Percentiles rank a stretch among this genome's conserved stretches.
Conservation (phyloP, 306 rosid genomes). For the Oxytropis ochrocephala region DNA sequence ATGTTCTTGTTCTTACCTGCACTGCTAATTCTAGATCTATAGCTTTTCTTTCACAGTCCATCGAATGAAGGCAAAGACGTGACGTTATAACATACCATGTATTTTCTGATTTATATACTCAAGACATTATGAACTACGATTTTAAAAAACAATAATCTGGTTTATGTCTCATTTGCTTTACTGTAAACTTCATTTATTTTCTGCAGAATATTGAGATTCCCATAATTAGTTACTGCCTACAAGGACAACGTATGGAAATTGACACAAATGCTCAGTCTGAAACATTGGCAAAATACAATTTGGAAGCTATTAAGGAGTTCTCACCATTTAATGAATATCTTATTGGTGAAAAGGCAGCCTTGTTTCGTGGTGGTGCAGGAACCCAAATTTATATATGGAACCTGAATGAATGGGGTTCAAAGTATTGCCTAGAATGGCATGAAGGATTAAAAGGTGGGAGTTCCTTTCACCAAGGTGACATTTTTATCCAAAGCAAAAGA, state of each 20-base stretch:
- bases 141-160: neutral
- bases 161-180: neutral
- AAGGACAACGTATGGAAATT: slow-evolving; percentile 44
- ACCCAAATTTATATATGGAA: slow-evolving; percentile 56
- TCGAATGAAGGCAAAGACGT: slow-evolving; percentile 54
- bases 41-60: slow-evolving; percentile 61
- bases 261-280: slow-evolving; percentile 35
- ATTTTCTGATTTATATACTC: neutral
- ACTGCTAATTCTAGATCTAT: slow-evolving; percentile 46
- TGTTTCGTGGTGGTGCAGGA: slow-evolving; percentile 40
- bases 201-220: slow-evolving; percentile 61
- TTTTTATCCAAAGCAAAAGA: slow-evolving; percentile 37
- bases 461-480: slow-evolving; percentile 50
- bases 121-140: neutral
- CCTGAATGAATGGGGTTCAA: slow-evolving; percentile 49
- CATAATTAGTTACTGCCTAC: slow-evolving; percentile 38
- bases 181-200: neutral
- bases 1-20: slow-evolving; percentile 53
- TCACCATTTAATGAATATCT: slow-evolving; percentile 53
- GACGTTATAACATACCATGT: neutral
- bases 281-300: slow-evolving; percentile 38
- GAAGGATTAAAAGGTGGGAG: slow-evolving; percentile 37
- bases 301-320: slow-evolving; percentile 42
- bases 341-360: slow-evolving; percentile 48
- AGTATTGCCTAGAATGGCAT: slow-evolving; percentile 45